A percentile compares a stretch with the other conserved stretches of the same genome.
These are phyloP conservation scores for Ophiostoma perfectum DNA, from an alignment of 2,329 filamentous ascomycete genomes.

Conservation along the genomic window DNA sequence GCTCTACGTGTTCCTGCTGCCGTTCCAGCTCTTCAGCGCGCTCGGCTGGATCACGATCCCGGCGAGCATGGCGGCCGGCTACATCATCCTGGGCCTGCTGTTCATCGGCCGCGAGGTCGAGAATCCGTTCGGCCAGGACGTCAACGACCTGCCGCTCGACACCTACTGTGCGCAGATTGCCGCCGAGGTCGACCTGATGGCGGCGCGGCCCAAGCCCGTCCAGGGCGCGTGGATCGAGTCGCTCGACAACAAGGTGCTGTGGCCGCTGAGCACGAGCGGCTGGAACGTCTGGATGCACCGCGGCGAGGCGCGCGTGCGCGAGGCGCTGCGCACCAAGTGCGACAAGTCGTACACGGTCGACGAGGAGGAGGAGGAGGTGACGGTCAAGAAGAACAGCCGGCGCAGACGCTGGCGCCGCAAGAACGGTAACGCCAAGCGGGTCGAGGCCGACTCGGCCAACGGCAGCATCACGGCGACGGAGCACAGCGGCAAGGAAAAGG, in stretches of 20 bases:
- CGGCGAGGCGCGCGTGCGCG: constrained; percentile 42
- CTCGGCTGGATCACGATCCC: constrained; percentile 66
- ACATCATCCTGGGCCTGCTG: constrained; percentile 65
- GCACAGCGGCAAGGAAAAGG: background rate
- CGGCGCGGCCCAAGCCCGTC: constrained; percentile 47
- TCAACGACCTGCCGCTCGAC: constrained; percentile 62
- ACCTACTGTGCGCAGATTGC: constrained; percentile 59
- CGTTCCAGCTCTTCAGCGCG: constrained; percentile 60
- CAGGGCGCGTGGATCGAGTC: constrained; percentile 44
- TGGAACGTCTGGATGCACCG: constrained; percentile 45
- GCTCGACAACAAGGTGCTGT: constrained; percentile 37
- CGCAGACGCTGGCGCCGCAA: constrained; percentile 10
- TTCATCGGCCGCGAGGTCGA: constrained; percentile 64
- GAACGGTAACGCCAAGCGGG: background rate
- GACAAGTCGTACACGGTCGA: constrained; percentile 2
- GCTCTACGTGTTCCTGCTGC: constrained; percentile 65
- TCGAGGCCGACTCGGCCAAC: background rate
- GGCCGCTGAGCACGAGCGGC: constrained; percentile 40
- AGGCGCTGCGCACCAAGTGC: constrained; percentile 31
- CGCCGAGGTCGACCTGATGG: constrained; percentile 58
- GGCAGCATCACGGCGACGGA: constrained; percentile 7
- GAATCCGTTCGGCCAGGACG: constrained; percentile 63
- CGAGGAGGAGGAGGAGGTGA: constrained; percentile 3
- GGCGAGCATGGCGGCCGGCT: constrained; percentile 57
- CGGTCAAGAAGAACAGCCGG: constrained; percentile 30